Base-by-base conservation (phyloP, 495 filamentous ascomycete species). In the Schizothecium vesticola region DNA sequence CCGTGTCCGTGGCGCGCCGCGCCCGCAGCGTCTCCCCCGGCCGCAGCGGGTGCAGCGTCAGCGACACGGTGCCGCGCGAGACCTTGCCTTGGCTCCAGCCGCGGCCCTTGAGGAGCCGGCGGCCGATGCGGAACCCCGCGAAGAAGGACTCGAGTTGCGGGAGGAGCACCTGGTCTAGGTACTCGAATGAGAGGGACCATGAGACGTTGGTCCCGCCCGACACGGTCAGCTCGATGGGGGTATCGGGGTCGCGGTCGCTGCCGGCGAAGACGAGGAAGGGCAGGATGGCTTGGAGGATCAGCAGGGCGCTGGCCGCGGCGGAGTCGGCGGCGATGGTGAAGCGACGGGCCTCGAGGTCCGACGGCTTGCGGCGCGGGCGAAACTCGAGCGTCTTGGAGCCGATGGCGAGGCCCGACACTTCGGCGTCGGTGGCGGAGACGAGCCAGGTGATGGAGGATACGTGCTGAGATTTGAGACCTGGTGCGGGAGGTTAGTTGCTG, bases 281-380 rank as follows among this genome's bases (percentile, higher is more conserved):
- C 56, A 96, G 86, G 4, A 97, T 78, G 2, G 93, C 90, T 77
- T 97, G 93, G 70, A 95, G 86, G 28, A 94, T 86, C n/a, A 96
- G 81, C 64, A 88, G 80, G 0, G 91, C 84, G 57, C 85, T 87
- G 0, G 82, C 80, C 3, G 81, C 83, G 12, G 69, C 69, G 9
- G 78, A 81, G 23, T 80, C 78, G 23, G 83, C 76, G 11, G 69
- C 72, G 66, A 86, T 81, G 26, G 73, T 75, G 71, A 86, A 78
- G 64, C 78, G 77, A 23, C 82, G 77, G 11, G 71, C 43, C 16
- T 70, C 56, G 3, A 84, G 70, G 10, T 73, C 61, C 1, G 81
- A 80, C 0, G 84, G 83, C 24, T 73, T 75, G 9, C 72, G 57
- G 0, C 61, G 74, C 0, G 87, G 84, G 24, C 76, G 72, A 67